These are phyloP conservation scores for Zasmidium cellare DNA, from an alignment of 2,329 filamentous ascomycete species.

Conservation along the genomic window DNA sequence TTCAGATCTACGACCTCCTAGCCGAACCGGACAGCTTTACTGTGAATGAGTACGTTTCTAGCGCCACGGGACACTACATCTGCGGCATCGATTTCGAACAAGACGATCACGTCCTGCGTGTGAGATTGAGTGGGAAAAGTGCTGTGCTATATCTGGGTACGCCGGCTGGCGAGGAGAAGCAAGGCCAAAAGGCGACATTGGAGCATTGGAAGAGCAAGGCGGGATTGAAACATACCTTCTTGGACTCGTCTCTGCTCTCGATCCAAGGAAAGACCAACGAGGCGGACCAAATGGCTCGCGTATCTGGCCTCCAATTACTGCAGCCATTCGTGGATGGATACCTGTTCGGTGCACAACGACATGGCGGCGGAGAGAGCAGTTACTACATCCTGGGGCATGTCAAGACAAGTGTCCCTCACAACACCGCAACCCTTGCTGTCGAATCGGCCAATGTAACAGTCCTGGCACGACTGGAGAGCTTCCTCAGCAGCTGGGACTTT, in stretches of 20 bases:
- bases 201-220: conserved; percentile 35
- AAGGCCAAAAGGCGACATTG: conserved; percentile 18
- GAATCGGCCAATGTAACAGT: conserved; percentile 27
- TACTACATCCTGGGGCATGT: conserved; percentile 33
- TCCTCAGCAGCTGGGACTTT: conserved; percentile 31
- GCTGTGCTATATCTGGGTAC: conserved; percentile 36
- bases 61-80: conserved; percentile 36
- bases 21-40: conserved; percentile 32
- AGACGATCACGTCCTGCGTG: conserved; percentile 33
- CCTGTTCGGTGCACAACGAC: conserved; percentile 33
- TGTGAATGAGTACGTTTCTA: conserved; percentile 32
- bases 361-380: conserved; percentile 29
- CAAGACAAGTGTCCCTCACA: conserved; percentile 15
- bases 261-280: conserved; percentile 12
- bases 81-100: conserved; percentile 36
- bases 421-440: conserved; percentile 16
- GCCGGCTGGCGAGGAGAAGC: conserved; percentile 16
- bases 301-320: conserved; percentile 35
- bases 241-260: conserved; percentile 30
- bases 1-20: conserved; percentile 37
- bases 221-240: conserved; percentile 32
- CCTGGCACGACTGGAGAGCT: conserved; percentile 32
- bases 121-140: conserved; percentile 35
- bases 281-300: conserved; percentile 12
- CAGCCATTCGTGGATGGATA: conserved; percentile 28